These are phyloP conservation scores for Thielaviopsis euricoi DNA, from an alignment of 2,329 filamentous ascomycete species.

Conservation along the genomic window DNA sequence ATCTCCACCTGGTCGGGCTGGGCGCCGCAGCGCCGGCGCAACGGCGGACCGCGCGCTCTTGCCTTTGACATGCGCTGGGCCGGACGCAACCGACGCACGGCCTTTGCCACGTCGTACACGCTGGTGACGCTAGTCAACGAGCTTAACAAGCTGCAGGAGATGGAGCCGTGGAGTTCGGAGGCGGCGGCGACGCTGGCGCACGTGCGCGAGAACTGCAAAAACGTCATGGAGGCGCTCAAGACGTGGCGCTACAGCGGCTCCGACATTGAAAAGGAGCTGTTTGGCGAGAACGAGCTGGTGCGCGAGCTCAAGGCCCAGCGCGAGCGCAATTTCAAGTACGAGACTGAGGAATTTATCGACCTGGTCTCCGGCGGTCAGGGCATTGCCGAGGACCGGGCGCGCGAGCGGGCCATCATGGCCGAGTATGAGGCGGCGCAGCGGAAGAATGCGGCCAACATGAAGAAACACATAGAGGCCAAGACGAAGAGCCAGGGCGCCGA, in stretches of 20 bases:
- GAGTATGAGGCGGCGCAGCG: not conserved
- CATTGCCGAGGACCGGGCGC: not conserved
- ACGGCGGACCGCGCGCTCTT: slow-evolving; percentile 13
- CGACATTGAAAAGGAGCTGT: slow-evolving; percentile 8
- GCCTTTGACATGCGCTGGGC: slow-evolving; percentile 14
- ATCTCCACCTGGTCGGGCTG: slow-evolving; percentile 71
- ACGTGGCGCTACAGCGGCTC: slow-evolving; percentile 8
- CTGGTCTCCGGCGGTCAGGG: not conserved
- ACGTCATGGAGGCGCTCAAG: slow-evolving; percentile 18
- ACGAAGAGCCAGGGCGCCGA: too few species aligned
- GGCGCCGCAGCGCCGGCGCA: slow-evolving; percentile 24
- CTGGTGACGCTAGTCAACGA: slow-evolving; percentile 32
- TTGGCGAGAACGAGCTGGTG: slow-evolving; percentile 10
- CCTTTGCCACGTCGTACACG: slow-evolving; percentile 27
- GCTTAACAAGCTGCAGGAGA: slow-evolving; percentile 32
- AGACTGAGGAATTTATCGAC: slow-evolving; percentile 1
- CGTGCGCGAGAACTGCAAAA: slow-evolving; percentile 20
- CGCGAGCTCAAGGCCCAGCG: not conserved
- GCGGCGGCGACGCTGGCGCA: slow-evolving; percentile 19
- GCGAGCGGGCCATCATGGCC: not conserved
- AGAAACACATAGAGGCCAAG: not conserved
- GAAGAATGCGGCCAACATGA: not conserved
- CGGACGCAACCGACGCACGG: slow-evolving; percentile 19
- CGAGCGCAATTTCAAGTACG: slow-evolving; percentile 1
- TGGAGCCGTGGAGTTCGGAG: slow-evolving; percentile 31